Percentiles rank a stretch among this genome's conserved stretches.
Evolutionary conservation across 257 asterid species (phyloP).

Genomic region (Lantana camara): DNA sequence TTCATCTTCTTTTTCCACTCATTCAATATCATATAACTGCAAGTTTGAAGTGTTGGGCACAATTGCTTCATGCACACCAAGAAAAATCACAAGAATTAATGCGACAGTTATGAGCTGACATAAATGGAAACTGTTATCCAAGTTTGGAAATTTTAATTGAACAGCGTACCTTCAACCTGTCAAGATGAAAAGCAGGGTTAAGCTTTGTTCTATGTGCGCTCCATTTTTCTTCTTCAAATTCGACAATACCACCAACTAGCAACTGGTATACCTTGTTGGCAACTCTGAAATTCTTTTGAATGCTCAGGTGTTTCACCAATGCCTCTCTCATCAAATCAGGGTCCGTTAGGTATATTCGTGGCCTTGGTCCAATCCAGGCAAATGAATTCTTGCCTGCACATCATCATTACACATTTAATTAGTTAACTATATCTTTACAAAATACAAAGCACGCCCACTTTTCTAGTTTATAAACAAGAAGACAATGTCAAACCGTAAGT

Average conservation of each 20-base stretch:
- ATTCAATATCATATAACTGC: constrained; percentile 22
- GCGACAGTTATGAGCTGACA: no score
- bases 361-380: no score
- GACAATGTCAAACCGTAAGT: constrained; percentile 26
- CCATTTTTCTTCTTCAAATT: constrained; percentile 40
- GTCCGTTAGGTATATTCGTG: constrained; percentile 36
- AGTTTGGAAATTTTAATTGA: no score
- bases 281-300: constrained; percentile 34
- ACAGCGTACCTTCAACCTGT: constrained; percentile 38
- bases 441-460: no score
- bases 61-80: no score
- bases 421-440: no score
- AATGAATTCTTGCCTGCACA: constrained; percentile 36
- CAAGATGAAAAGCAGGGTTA: no score
- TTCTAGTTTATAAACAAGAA: no score
- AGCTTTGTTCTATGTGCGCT: constrained; percentile 22
- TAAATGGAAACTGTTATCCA: no score
- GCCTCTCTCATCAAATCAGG: constrained; percentile 33
- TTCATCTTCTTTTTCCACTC: constrained; percentile 36
- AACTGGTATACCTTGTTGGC: constrained; percentile 35
- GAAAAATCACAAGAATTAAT: no score
- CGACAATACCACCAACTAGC: constrained; percentile 37
- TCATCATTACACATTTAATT: no score
- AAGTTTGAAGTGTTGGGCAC: constrained; percentile 11
- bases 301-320: constrained; percentile 23